Percentiles rank a stretch among this genome's conserved stretches.
These are phyloP conservation scores for Microdochium bolleyi DNA, from an alignment of 2,329 filamentous ascomycete species.

Conservation along the genomic window DNA sequence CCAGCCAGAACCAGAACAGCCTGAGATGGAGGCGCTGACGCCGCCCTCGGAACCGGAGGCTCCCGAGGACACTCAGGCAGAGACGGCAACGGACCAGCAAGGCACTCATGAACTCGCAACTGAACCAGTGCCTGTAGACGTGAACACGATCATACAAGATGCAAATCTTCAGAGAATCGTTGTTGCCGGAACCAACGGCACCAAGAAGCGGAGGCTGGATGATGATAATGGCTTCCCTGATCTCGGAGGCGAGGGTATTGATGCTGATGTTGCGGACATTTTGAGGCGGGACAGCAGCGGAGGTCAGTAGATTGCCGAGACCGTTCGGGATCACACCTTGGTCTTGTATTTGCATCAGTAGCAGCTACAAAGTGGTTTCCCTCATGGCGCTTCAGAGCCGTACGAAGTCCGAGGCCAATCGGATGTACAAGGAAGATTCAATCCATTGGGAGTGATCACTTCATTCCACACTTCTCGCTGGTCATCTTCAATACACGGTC, in stretches of 20 bases:
- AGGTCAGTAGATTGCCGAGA: not conserved
- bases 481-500: too few species aligned
- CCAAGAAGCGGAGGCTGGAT: slow-evolving; percentile 49
- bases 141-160: slow-evolving; percentile 31
- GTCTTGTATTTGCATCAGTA: not conserved
- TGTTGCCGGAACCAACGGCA: slow-evolving; percentile 39
- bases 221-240: slow-evolving; percentile 43
- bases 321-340: not conserved
- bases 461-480: too few species aligned
- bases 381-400: too few species aligned
- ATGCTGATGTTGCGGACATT: slow-evolving; percentile 49
- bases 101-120: slow-evolving; percentile 9
- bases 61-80: slow-evolving; percentile 9
- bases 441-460: too few species aligned
- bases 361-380: too few species aligned
- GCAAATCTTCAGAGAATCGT: slow-evolving; percentile 12
- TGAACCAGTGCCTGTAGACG: slow-evolving; percentile 26
- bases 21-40: slow-evolving; percentile 79
- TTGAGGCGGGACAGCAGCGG: slow-evolving; percentile 32
- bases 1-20: slow-evolving; percentile 57
- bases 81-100: slow-evolving; percentile 7
- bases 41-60: slow-evolving; percentile 48
- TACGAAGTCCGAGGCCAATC: not conserved
- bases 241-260: slow-evolving; percentile 45
- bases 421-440: too few species aligned